phyloP scores from a whole-genome alignment of 495 filamentous ascomycete genomes.

The Xylaria bambusicola region DNA sequence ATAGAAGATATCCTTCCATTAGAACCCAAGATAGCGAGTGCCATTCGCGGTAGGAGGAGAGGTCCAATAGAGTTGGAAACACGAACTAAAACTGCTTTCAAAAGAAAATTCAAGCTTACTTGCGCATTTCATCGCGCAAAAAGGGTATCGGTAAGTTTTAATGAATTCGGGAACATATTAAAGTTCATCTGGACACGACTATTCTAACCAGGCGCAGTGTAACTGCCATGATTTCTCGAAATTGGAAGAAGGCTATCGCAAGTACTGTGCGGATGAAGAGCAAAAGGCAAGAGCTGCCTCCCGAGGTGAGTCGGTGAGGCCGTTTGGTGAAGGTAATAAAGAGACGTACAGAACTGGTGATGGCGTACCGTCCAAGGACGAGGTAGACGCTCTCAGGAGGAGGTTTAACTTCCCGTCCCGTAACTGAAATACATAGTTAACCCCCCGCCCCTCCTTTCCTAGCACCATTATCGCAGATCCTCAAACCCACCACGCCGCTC shows the following conservation, averaged over 20 bases:
- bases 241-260: slow-evolving; percentile 24
- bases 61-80: slow-evolving; percentile 26
- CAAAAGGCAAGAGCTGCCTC: not conserved
- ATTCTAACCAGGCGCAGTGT: slow-evolving; percentile 22
- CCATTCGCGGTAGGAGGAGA: slow-evolving; percentile 29
- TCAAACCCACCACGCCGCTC: too few relatives aligned
- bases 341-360: too few relatives aligned
- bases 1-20: too few relatives aligned
- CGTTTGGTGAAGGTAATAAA: too few relatives aligned
- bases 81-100: slow-evolving; percentile 28
- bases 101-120: slow-evolving; percentile 31
- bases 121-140: slow-evolving; percentile 28
- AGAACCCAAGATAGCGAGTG: slow-evolving; percentile 14
- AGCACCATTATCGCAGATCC: too few relatives aligned
- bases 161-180: not conserved
- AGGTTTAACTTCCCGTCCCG: too few relatives aligned
- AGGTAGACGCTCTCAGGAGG: too few relatives aligned
- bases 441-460: too few relatives aligned
- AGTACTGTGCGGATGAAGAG: not conserved
- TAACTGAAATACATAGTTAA: too few relatives aligned
- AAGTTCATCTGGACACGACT: not conserved
- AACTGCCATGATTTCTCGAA: slow-evolving; percentile 32
- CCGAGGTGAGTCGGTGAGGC: slow-evolving; percentile 9
- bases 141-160: slow-evolving; percentile 28
- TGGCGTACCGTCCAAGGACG: too few relatives aligned